Percentiles rank a stretch among this genome's conserved stretches.
phyloP scores from a whole-genome alignment of 345 rosid species.

The Eutrema yunnanense region DNA sequence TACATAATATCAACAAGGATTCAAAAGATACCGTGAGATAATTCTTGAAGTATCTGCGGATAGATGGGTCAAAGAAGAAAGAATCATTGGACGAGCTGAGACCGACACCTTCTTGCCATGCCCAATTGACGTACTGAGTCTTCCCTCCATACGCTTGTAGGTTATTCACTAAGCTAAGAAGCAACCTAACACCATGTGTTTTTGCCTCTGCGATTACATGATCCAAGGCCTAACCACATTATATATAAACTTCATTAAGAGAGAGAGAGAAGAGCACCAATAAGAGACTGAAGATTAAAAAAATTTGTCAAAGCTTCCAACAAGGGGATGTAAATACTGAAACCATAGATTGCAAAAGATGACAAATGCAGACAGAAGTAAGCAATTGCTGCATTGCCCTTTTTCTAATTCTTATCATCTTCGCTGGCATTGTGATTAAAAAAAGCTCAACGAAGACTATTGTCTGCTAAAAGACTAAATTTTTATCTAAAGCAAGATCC shows the following conservation, averaged over 20 bases:
- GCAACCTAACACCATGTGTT: slow-evolving; percentile 60
- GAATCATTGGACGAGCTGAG: slow-evolving; percentile 93
- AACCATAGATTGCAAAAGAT: not conserved
- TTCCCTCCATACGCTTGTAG: slow-evolving; percentile 89
- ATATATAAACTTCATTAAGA: slow-evolving; percentile 4
- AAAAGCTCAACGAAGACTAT: not conserved
- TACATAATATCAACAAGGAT: not conserved
- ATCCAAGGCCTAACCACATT: slow-evolving; percentile 76
- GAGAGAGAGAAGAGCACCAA: not conserved
- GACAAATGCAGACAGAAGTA: not conserved
- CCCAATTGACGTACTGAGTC: slow-evolving; percentile 95
- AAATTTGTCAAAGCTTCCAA: not conserved
- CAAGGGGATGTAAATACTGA: not conserved
- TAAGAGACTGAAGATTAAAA: not conserved
- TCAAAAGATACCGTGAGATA: slow-evolving; percentile 48
- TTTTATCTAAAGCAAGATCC: not conserved
- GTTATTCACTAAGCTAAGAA: slow-evolving; percentile 87
- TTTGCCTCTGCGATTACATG: slow-evolving; percentile 86
- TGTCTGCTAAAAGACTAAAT: not conserved
- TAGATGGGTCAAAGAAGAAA: slow-evolving; percentile 94
- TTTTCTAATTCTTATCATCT: not conserved
- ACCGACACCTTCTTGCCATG: slow-evolving; percentile 95
- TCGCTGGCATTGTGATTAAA: slow-evolving; percentile 7
- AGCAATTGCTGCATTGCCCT: not conserved
- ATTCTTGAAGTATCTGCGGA: slow-evolving; percentile 75